Evolutionary conservation across 2,329 filamentous ascomycete species (phyloP), one percentile per base, ranked within the genome.

Genomic region (Fusarium sarcochroum): DNA sequence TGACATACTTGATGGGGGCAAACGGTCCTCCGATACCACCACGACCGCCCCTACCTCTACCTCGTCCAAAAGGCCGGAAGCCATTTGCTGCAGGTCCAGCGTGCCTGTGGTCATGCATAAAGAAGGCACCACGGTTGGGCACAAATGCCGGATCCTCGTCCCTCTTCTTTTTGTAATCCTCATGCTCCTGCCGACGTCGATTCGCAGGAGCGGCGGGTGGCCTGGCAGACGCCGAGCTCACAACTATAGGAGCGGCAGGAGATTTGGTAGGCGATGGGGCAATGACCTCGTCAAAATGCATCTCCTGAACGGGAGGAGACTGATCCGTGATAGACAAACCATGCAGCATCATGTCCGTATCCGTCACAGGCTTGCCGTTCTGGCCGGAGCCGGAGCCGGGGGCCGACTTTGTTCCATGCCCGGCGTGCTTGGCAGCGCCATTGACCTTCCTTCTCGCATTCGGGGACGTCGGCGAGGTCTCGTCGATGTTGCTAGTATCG

Each of bases 91-190:
- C 89, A 44, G 90, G 87, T n/a, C 91, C 91, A 57, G 91, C 88
- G 72, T 93, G 90, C 66, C 93, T 89, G 75, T 96, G 93, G 77
- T 98, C 96, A 79, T 98, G 95, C 89, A 98, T 94, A 83, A 98
- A 98, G 84, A 98, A 98, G 66, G 93, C 91, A 61, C 96, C 96
- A 70, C 95, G 87, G 76, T 97, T 98, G 54, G 96, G 95, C 56
- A 98, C 95, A 80, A 97, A 97, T 13, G 94, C 90, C 35, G 95
- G 95, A 78, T 97, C 93, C 73, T 93, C 90, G 76, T 97, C 93
- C 72, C 93, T 88, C 79, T 93, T 93, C 81, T 91, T 93, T 81
- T 91, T 90, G 82, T 97, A 97, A 76, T 97, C 93, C 69, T 97
- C 94, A 75, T 97, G 93, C 76, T 98, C 94, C 71, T 92, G 90